phyloP scores from a whole-genome alignment of 2,329 filamentous ascomycete species.

The Fusarium anthophilum region DNA sequence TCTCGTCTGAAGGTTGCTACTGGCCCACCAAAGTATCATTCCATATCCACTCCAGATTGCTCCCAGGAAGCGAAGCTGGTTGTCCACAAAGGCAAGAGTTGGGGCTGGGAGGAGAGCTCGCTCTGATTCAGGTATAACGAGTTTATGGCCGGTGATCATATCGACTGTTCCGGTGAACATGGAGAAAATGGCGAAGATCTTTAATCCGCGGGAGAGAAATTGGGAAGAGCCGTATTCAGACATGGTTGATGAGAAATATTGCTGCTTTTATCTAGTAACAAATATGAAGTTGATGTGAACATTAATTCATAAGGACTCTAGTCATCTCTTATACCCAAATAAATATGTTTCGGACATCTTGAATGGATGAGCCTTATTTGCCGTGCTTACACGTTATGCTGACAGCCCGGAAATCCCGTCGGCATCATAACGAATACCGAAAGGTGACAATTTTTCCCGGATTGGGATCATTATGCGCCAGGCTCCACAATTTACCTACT shows the following conservation, averaged over 20 bases:
- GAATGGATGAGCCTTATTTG: background rate
- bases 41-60: conserved; percentile 9
- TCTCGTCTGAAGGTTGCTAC: background rate
- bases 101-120: background rate
- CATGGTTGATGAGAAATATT: background rate
- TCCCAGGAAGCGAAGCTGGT: conserved; percentile 10
- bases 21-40: background rate
- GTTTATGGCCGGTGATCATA: background rate
- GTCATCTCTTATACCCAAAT: accelerated
- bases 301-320: accelerated
- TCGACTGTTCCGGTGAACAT: background rate
- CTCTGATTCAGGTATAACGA: background rate
- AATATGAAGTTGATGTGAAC: accelerated
- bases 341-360: accelerated
- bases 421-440: background rate
- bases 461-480: background rate
- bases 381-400: background rate
- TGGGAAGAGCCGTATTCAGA: background rate
- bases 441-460: background rate
- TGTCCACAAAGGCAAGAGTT: background rate
- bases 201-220: background rate
- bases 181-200: conserved; percentile 4
- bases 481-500: background rate
- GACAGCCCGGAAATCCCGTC: conserved; percentile 1
- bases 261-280: accelerated